Conservation (phyloP, 495 filamentous ascomycete species). For the Amniculicola lignicola region DNA sequence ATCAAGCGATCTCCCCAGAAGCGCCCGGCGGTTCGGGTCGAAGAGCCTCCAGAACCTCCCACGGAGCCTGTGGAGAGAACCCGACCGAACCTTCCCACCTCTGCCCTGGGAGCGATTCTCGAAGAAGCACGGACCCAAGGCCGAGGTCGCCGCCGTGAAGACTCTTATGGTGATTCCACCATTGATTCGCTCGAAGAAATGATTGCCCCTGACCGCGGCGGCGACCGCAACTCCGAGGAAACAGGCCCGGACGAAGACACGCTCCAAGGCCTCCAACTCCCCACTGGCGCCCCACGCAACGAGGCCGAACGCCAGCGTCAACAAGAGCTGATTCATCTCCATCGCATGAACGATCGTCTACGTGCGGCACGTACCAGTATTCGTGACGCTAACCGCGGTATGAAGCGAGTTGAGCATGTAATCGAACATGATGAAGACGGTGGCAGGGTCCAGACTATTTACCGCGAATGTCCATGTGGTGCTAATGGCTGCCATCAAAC, state of each 20-base stretch:
- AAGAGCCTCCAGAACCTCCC: neutral
- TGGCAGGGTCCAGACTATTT: conserved; percentile 10
- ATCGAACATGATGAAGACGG: conserved; percentile 21
- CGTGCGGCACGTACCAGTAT: conserved; percentile 38
- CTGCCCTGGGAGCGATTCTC: conserved; percentile 50
- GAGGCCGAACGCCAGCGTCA: conserved; percentile 37
- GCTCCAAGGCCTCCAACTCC: conserved; percentile 22
- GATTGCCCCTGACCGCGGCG: conserved; percentile 36
- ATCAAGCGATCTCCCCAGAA: conserved; percentile 21
- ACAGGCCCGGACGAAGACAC: conserved; percentile 39
- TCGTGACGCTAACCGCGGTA: conserved; percentile 39
- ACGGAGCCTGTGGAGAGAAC: neutral
- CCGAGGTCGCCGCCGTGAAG: conserved; percentile 33
- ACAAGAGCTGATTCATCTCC: conserved; percentile 37
- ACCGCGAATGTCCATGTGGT: conserved; percentile 27
- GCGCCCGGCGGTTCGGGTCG: neutral
- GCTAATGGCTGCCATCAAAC: conserved; percentile 1
- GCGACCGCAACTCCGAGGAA: conserved; percentile 10
- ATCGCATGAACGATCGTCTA: conserved; percentile 41
- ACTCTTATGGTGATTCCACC: conserved; percentile 54
- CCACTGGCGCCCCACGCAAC: conserved; percentile 13
- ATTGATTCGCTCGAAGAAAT: conserved; percentile 61
- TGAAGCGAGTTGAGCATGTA: conserved; percentile 39
- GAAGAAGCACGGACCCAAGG: conserved; percentile 42
- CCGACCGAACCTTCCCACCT: conserved; percentile 24